phyloP scores from a whole-genome alignment of 2,329 filamentous ascomycete species.

The Monilinia fructigena region DNA sequence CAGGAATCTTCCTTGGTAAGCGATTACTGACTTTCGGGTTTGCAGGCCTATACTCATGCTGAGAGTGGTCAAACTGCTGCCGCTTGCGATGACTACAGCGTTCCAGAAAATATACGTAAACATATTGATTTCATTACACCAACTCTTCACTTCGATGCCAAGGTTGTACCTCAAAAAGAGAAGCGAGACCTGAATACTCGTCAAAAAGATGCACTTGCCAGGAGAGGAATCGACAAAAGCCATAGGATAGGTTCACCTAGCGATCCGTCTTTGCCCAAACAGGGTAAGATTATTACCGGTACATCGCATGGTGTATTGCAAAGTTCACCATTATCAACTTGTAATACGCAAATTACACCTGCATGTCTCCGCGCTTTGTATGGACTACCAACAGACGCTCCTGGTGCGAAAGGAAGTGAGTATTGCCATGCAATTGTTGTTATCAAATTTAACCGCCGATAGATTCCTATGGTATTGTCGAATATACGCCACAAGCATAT shows the following conservation, averaged over 20 bases:
- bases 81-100: constrained; percentile 26
- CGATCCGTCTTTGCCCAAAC: constrained; percentile 40
- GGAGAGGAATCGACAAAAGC: constrained; percentile 44
- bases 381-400: constrained; percentile 43
- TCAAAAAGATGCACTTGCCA: constrained; percentile 7
- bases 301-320: not conserved
- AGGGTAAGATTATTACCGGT: constrained; percentile 26
- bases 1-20: not conserved
- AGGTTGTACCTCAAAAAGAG: constrained; percentile 15
- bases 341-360: constrained; percentile 54
- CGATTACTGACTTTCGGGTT: not conserved
- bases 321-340: constrained; percentile 38
- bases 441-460: not conserved
- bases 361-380: constrained; percentile 54
- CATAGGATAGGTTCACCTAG: constrained; percentile 40
- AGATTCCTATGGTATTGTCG: constrained; percentile 52
- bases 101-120: constrained; percentile 21
- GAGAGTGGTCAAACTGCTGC: constrained; percentile 29
- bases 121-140: constrained; percentile 28
- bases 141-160: constrained; percentile 27
- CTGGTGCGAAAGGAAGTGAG: constrained; percentile 29
- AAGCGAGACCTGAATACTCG: constrained; percentile 16
- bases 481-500: constrained; percentile 49
- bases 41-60: constrained; percentile 25
- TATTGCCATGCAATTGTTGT: not conserved